phyloP scores from a whole-genome alignment of 257 asterid genomes.

The Nicotiana sylvestris region DNA sequence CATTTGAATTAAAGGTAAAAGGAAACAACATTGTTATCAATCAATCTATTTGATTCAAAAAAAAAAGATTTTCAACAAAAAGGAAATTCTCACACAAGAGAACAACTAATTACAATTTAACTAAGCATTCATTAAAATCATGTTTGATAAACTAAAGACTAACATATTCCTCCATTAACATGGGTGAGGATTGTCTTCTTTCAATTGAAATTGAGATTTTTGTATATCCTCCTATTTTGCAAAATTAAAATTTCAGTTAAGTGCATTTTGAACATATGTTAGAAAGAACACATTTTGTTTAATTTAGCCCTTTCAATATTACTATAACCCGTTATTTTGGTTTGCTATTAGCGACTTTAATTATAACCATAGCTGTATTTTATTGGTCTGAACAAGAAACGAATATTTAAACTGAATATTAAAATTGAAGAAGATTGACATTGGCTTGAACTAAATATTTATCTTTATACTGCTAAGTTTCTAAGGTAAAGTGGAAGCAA shows the following conservation, averaged over 20 bases:
- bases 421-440: no score
- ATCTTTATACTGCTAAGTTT: no score
- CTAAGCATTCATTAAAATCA: not conserved
- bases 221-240: not conserved
- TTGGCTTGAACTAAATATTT: not conserved
- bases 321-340: conserved; percentile 10
- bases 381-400: not conserved
- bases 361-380: not conserved
- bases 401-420: no score
- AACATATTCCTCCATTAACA: not conserved
- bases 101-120: not conserved
- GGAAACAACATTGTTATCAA: not conserved
- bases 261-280: no score
- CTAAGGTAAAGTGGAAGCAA: no score
- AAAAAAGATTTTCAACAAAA: not conserved
- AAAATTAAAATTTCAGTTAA: no score
- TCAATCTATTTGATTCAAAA: not conserved
- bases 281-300: not conserved
- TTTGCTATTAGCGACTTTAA: conserved; percentile 9
- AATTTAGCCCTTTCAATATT: conserved; percentile 1
- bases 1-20: not conserved
- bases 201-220: not conserved
- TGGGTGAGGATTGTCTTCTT: not conserved
- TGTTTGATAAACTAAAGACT: not conserved
- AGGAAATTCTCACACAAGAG: not conserved